Conservation (phyloP, 441 rosid species). For the Euphorbia celastroides region DNA sequence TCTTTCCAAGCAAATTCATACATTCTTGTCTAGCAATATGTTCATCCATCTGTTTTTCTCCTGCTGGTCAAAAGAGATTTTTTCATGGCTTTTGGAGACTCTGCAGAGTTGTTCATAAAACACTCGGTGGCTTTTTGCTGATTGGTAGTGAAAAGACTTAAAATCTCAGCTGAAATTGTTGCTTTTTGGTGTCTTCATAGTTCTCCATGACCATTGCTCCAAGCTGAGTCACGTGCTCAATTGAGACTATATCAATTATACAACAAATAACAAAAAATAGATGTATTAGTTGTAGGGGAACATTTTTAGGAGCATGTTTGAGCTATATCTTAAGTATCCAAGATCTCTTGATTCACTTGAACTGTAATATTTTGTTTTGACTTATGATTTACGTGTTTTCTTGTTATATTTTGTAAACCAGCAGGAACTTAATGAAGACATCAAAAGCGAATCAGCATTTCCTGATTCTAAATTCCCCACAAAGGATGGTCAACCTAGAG, state of each 20-base stretch:
- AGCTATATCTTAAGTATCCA: neutral
- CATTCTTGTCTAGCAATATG: neutral
- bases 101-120: neutral
- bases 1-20: neutral
- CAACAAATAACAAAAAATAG: neutral
- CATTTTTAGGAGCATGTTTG: neutral
- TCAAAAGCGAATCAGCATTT: conserved; percentile 40
- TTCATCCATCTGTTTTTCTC: neutral
- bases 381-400: neutral
- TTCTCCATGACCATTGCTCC: neutral
- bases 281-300: neutral
- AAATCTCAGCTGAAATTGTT: neutral
- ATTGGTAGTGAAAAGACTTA: neutral
- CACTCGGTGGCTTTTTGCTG: neutral
- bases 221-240: neutral
- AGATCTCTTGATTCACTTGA: neutral
- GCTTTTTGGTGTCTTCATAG: neutral
- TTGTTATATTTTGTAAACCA: conserved; percentile 1
- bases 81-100: neutral
- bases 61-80: neutral
- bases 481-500: conserved; percentile 64
- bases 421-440: conserved; percentile 59
- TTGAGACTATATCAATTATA: neutral
- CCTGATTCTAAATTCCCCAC: conserved; percentile 62
- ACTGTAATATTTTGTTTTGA: neutral